Conservation (phyloP, 2,329 filamentous ascomycete genomes). For the Aspergillus brasiliensis region DNA sequence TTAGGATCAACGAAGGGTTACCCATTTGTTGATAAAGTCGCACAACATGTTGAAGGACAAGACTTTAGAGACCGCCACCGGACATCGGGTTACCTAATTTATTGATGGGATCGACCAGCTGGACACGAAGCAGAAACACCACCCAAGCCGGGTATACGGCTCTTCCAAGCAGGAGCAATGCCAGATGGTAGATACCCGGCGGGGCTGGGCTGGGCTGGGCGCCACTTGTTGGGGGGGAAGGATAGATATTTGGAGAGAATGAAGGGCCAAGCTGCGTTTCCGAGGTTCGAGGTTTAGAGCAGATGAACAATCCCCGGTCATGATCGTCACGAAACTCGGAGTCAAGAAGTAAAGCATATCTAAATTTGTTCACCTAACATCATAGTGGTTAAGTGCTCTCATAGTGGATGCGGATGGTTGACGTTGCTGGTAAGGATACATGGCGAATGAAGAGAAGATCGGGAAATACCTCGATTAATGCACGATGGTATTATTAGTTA, state of each 20-base stretch:
- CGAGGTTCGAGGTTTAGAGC: neutral
- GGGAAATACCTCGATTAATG: too few relatives aligned
- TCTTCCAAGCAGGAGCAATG: neutral
- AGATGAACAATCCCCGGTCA: too few relatives aligned
- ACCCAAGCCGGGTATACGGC: constrained; percentile 4
- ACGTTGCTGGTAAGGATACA: too few relatives aligned
- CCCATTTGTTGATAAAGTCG: constrained; percentile 4
- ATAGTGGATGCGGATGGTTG: too few relatives aligned
- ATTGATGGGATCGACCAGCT: constrained; percentile 7
- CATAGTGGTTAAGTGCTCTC: too few relatives aligned
- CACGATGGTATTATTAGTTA: neutral
- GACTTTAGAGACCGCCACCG: constrained; percentile 4
- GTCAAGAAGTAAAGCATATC: too few relatives aligned
- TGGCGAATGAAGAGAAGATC: too few relatives aligned
- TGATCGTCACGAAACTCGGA: too few relatives aligned
- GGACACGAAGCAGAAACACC: constrained; percentile 1
- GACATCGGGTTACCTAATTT: constrained; percentile 6
- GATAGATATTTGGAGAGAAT: too few relatives aligned
- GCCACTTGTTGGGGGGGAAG: neutral
- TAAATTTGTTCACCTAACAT: too few relatives aligned
- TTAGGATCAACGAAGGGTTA: neutral
- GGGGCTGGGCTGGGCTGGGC: neutral
- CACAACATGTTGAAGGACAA: neutral
- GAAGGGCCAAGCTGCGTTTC: neutral
- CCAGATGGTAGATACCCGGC: neutral